These are phyloP conservation scores for Gossypium laxum DNA, from an alignment of 441 rosid genomes.

Conservation along the genomic window DNA sequence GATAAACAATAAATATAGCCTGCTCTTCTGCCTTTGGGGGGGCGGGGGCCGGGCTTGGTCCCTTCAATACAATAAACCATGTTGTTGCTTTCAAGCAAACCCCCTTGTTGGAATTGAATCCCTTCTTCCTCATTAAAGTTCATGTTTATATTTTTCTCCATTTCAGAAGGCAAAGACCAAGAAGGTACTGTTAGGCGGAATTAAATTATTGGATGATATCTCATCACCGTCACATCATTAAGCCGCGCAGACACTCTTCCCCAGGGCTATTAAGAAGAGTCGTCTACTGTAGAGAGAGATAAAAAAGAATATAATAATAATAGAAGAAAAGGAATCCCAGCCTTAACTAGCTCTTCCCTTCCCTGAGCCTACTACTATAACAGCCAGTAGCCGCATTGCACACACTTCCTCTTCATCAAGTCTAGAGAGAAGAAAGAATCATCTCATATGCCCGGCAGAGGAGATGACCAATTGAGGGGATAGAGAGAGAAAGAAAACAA, in stretches of 20 bases:
- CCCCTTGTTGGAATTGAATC: constrained; percentile 10
- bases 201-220: constrained; percentile 9
- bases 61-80: not conserved
- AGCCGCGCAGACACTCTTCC: constrained; percentile 25
- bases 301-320: not conserved
- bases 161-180: not conserved
- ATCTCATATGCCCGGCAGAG: not conserved
- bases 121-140: not conserved
- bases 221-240: constrained; percentile 35
- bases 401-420: not conserved
- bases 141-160: not conserved
- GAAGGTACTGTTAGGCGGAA: not conserved
- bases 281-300: not conserved
- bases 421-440: not conserved
- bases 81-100: constrained; percentile 52
- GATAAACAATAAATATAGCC: not conserved
- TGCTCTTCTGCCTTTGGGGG: not conserved
- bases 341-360: not conserved
- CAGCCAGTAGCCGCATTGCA: not conserved
- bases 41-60: not conserved
- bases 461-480: too few species aligned
- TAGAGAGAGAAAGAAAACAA: not conserved
- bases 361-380: not conserved
- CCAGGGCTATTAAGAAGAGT: constrained; percentile 5
- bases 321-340: not conserved